Percentiles rank a stretch among this genome's conserved stretches.
Conservation (phyloP, 2,329 filamentous ascomycete species). For the Penicillium palitans region DNA sequence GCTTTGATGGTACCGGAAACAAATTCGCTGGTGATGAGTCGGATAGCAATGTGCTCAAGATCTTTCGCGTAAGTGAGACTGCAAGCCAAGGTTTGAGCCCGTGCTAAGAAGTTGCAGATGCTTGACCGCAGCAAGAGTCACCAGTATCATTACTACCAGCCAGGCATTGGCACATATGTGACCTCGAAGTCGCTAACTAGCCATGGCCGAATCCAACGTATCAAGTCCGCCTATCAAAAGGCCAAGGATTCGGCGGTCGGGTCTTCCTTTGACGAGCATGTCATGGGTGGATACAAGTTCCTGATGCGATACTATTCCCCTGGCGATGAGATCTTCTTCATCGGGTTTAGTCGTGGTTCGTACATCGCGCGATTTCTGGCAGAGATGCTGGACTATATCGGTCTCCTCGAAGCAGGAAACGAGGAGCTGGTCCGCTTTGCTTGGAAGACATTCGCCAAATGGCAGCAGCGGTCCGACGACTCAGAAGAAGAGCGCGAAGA, state of each 20-base stretch:
- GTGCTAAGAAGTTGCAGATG: constrained; percentile 32
- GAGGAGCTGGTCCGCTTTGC: constrained; percentile 83
- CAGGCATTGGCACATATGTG: constrained; percentile 49
- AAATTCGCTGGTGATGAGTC: constrained; percentile 46
- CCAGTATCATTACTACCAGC: constrained; percentile 47
- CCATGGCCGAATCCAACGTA: constrained; percentile 42
- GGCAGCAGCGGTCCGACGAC: constrained; percentile 39
- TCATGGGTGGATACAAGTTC: constrained; percentile 79
- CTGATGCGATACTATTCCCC: constrained; percentile 71
- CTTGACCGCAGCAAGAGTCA: constrained; percentile 42
- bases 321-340: constrained; percentile 64
- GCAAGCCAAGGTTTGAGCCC: constrained; percentile 1
- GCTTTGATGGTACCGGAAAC: constrained; percentile 49
- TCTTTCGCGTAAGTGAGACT: constrained; percentile 41
- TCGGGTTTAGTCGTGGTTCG: constrained; percentile 71
- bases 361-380: constrained; percentile 75
- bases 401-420: constrained; percentile 76
- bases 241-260: constrained; percentile 70
- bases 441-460: constrained; percentile 60
- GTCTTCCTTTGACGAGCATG: constrained; percentile 77
- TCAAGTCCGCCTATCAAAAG: constrained; percentile 54
- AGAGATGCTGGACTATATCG: constrained; percentile 82
- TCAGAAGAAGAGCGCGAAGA: constrained; percentile 32
- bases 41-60: constrained; percentile 51
- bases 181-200: constrained; percentile 37